These are phyloP conservation scores for Irpex lacteus DNA, from an alignment of 1,284 basidiomycete genomes.

Conservation along the genomic window DNA sequence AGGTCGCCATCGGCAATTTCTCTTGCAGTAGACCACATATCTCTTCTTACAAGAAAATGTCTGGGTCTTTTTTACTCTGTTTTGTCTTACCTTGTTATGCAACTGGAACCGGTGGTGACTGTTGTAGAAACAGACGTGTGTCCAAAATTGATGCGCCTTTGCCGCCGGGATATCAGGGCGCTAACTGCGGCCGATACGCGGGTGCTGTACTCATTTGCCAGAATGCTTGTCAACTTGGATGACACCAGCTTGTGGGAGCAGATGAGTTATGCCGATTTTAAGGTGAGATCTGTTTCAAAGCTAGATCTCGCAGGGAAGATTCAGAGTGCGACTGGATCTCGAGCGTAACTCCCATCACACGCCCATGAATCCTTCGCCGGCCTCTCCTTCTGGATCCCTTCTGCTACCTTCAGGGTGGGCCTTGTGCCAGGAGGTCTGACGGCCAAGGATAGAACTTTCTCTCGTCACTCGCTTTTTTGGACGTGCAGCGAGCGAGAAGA, in stretches of 20 bases:
- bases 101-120: too few species aligned
- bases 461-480: too few species aligned
- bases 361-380: neutral
- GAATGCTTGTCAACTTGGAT: too few species aligned
- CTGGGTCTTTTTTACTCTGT: neutral
- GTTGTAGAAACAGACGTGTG: too few species aligned
- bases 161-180: neutral
- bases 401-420: neutral
- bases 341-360: conserved; percentile 1
- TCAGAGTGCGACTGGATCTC: conserved; percentile 1
- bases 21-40: conserved; percentile 71
- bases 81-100: neutral
- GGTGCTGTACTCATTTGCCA: too few species aligned
- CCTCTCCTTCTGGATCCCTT: neutral
- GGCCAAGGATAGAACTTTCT: too few species aligned
- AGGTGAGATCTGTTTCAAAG: conserved; percentile 1
- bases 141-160: neutral
- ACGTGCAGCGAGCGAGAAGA: neutral
- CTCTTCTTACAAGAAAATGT: neutral
- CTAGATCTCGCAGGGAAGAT: conserved; percentile 1
- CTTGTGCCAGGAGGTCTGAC: neutral
- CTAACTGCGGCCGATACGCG: too few species aligned
- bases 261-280: neutral
- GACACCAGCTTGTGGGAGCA: neutral
- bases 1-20: conserved; percentile 78